A percentile compares a stretch with the other conserved stretches of the same genome.
These are phyloP conservation scores for Asterella californica DNA, from an alignment of 225 moss, liverwort and hornwort genomes.

Conservation along the genomic window DNA sequence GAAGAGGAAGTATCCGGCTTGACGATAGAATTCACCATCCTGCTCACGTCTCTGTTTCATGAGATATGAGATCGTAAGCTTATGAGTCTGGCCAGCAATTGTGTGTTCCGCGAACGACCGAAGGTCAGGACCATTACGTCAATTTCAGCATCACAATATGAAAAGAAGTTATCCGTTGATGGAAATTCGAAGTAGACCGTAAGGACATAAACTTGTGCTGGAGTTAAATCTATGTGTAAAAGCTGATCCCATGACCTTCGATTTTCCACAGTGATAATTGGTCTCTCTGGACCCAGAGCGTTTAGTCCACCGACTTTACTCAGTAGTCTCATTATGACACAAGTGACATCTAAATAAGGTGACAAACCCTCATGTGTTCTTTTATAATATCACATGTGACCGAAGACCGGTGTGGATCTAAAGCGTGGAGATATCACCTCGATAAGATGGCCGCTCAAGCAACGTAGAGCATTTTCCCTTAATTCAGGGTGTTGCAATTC, in stretches of 20 bases:
- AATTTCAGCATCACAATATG: too few species aligned
- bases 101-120: too few species aligned
- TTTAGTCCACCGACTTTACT: too few species aligned
- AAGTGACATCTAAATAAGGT: too few species aligned
- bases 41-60: conserved; percentile 64
- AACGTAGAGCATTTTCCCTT: conserved; percentile 84
- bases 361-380: too few species aligned
- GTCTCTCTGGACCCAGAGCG: too few species aligned
- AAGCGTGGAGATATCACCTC: conserved; percentile 47
- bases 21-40: conserved; percentile 64
- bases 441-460: conserved; percentile 82
- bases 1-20: conserved; percentile 71
- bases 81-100: neutral
- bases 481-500: conserved; percentile 60
- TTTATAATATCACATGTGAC: too few species aligned
- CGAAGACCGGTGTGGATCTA: too few species aligned
- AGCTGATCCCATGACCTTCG: neutral
- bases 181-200: too few species aligned
- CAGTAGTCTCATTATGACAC: too few species aligned
- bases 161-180: too few species aligned
- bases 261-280: neutral
- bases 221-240: neutral
- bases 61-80: neutral
- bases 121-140: too few species aligned
- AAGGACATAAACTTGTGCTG: neutral